phyloP scores from a whole-genome alignment of 225 moss, liverwort and hornwort genomes.

The Sphagnum tenellum region DNA sequence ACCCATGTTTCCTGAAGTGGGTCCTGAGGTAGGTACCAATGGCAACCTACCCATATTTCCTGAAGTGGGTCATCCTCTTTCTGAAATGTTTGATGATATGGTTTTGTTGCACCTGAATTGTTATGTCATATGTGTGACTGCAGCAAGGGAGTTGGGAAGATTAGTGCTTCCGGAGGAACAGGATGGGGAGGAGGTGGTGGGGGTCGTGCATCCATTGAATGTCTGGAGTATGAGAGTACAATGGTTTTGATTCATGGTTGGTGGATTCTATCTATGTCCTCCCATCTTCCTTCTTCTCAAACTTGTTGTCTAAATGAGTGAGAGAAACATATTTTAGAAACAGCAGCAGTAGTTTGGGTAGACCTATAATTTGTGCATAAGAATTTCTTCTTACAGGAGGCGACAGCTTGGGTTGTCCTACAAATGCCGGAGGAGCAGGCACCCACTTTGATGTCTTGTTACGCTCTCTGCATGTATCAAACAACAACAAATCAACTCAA shows the following conservation, averaged over 20 bases:
- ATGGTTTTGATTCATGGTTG: conserved; percentile 62
- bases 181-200: conserved; percentile 88
- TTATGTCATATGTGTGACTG: conserved; percentile 4
- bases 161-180: conserved; percentile 83
- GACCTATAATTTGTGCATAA: no score
- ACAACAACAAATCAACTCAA: conserved; percentile 57
- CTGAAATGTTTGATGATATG: no score
- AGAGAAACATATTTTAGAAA: no score
- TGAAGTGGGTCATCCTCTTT: no score
- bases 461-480: conserved; percentile 73
- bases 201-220: conserved; percentile 66
- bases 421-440: conserved; percentile 82
- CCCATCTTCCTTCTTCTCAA: no score
- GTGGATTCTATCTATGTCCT: not conserved
- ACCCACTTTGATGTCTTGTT: conserved; percentile 71
- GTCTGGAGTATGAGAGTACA: conserved; percentile 54
- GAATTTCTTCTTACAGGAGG: conserved; percentile 45
- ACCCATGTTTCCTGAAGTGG: no score
- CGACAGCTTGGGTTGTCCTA: conserved; percentile 59
- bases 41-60: no score
- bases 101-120: no score
- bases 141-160: conserved; percentile 76
- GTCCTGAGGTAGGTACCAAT: no score
- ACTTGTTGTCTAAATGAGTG: no score
- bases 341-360: no score